Conservation (phyloP, 2,329 filamentous ascomycete genomes). For the Aschersonia sp. region DNA sequence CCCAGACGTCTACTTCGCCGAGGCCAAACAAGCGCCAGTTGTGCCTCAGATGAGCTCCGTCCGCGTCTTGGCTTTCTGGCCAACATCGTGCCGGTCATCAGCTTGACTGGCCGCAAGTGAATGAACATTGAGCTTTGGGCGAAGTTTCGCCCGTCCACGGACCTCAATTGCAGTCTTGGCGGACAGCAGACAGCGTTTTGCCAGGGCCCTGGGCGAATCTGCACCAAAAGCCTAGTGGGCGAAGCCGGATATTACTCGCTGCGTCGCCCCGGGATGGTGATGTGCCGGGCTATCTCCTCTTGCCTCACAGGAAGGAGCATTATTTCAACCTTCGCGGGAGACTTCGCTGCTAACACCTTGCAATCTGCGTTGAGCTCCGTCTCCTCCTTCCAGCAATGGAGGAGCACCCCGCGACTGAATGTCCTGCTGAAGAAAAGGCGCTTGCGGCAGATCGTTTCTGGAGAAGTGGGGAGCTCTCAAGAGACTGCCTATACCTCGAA, state of each 20-base stretch:
- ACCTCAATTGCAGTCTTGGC: background rate
- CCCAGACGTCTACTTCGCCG: background rate
- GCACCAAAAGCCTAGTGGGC: background rate
- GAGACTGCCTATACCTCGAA: too few relatives aligned
- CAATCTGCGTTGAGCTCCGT: background rate
- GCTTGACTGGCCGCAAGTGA: too few relatives aligned
- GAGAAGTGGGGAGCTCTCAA: background rate
- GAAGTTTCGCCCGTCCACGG: too few relatives aligned
- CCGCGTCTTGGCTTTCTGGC: too few relatives aligned
- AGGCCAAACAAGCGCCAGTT: background rate
- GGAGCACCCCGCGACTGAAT: background rate
- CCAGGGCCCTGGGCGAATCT: background rate
- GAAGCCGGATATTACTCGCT: background rate
- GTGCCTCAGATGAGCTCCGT: too few relatives aligned
- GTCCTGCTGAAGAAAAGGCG: background rate
- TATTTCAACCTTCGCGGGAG: background rate
- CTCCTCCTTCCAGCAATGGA: background rate
- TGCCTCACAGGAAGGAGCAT: background rate
- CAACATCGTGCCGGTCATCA: too few relatives aligned
- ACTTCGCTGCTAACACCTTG: too few relatives aligned
- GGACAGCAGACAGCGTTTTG: background rate
- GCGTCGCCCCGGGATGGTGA: background rate
- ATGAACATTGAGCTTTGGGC: too few relatives aligned
- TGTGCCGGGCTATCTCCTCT: background rate
- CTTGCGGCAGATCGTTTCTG: background rate